Percentiles rank a stretch among this genome's conserved stretches.
These are phyloP conservation scores for Xerocomellus chrysenteron DNA, from an alignment of 768 basidiomycete genomes.

Conservation along the genomic window DNA sequence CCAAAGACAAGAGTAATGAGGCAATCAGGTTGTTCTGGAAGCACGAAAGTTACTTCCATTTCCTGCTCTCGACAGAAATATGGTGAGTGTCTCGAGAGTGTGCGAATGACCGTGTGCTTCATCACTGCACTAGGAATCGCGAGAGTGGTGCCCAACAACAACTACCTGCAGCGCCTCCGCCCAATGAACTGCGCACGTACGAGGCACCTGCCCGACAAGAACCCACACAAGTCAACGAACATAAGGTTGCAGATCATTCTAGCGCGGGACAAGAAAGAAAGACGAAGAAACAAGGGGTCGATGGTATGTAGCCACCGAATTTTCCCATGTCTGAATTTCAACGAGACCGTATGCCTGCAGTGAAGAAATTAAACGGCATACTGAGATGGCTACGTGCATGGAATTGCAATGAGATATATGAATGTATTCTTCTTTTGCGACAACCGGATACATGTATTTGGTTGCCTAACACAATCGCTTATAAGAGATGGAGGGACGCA, in stretches of 20 bases:
- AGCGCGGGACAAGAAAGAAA: background rate
- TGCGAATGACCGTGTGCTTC: background rate
- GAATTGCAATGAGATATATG: constrained; percentile 1
- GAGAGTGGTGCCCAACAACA: background rate
- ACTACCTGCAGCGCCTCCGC: too few species aligned
- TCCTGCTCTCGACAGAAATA: constrained; percentile 10
- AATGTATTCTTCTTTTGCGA: background rate
- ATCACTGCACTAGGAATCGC: background rate
- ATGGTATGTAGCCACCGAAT: background rate
- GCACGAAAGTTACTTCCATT: constrained; percentile 7
- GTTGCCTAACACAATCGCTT: constrained; percentile 1
- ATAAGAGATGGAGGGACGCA: constrained; percentile 1
- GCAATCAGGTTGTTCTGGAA: constrained; percentile 1
- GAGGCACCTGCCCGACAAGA: background rate
- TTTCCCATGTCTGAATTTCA: background rate
- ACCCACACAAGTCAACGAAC: too few species aligned
- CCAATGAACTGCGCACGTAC: too few species aligned
- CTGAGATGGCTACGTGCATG: constrained; percentile 6
- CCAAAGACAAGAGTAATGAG: too few species aligned
- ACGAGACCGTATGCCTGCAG: background rate
- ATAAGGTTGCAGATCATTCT: background rate
- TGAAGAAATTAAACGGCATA: background rate
- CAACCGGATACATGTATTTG: constrained; percentile 13
- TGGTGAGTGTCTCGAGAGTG: constrained; percentile 2
- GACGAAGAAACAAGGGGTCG: background rate